Evolutionary conservation across 1,284 basidiomycete species (phyloP), one percentile per base, ranked within the genome.

Genomic region (Apiotrichum mycotoxinovorans): DNA sequence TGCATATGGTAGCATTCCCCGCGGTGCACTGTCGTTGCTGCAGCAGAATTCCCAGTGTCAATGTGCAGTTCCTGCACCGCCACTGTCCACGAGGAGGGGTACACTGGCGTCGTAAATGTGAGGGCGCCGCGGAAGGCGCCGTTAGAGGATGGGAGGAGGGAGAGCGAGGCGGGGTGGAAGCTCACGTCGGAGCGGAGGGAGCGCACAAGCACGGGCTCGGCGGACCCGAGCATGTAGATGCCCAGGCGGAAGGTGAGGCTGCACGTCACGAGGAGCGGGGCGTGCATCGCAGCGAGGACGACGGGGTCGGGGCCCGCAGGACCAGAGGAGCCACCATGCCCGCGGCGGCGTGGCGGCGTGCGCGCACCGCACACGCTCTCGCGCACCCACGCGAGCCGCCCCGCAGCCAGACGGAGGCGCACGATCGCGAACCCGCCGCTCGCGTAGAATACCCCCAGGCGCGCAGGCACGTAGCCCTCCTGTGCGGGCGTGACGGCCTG

Each of bases 41-140:
- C 25, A 40, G 25, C 11, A 4, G n/a, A 17, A 0, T n/a, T n/a
- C n/a, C n/a, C n/a, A n/a, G 66, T 38, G 40, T 61, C 59, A 35
- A 77, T 67, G 2, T 51, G 47, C 17, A 78, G 65, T 51, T 76
- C 73, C 56, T 78, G 76, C 3, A 76, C 69, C 0, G 74, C 72
- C 1, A 75, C 63, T 1, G 72, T 77, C 76, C 76, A 78, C 11
- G 74, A 72, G 3, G 69, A 46, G 1, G 76, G 76, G 51, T 78
- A 78, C 2, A 78, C 55, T 1, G 76, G 75, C 1, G 73, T 68
- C 26, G 69, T 71, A 56, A 76, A 77, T 0, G 74, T 74, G 44
- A 78, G 52, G 11, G 68, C 64, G 0, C 69, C 73, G 17, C 69
- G 66, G 49, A 67, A 76, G 15, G 54, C 44, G 7, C 17, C 17